Evolutionary conservation across 768 basidiomycete genomes (phyloP).

Genomic region (Clavulina sp.): DNA sequence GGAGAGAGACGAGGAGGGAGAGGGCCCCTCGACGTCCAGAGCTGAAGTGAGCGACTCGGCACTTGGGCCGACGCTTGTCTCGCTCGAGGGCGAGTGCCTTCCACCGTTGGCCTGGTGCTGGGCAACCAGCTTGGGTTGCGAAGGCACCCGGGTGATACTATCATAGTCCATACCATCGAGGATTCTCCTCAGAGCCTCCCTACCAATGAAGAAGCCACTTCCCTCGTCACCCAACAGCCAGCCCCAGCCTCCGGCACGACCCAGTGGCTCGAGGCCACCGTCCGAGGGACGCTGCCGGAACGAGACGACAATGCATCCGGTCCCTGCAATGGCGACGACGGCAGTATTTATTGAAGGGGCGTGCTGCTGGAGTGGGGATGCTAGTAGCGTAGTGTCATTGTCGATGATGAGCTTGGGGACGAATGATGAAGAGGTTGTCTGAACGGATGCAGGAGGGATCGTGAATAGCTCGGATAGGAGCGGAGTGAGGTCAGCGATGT

Average conservation of each 20-base stretch:
- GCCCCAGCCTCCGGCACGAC: slow-evolving; percentile 63
- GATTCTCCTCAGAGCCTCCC: slow-evolving; percentile 55
- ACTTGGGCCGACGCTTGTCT: not conserved
- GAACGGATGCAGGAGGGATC: slow-evolving; percentile 38
- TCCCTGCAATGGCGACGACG: slow-evolving; percentile 62
- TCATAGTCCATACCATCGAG: slow-evolving; percentile 8
- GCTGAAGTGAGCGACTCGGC: too few relatives aligned
- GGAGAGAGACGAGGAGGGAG: not conserved
- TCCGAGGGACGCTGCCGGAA: slow-evolving; percentile 6
- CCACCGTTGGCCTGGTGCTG: too few relatives aligned
- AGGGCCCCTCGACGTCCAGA: slow-evolving; percentile 4
- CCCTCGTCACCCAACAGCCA: slow-evolving; percentile 79
- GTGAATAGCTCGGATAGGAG: slow-evolving; percentile 29
- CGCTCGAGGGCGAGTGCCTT: not conserved
- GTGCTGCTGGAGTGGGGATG: slow-evolving; percentile 54
- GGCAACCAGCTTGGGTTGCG: too few relatives aligned
- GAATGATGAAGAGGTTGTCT: not conserved
- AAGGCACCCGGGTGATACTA: too few relatives aligned
- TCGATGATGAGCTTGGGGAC: slow-evolving; percentile 36
- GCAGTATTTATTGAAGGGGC: slow-evolving; percentile 42
- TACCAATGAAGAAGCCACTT: slow-evolving; percentile 62
- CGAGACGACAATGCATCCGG: slow-evolving; percentile 55
- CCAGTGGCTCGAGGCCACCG: slow-evolving; percentile 36
- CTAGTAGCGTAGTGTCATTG: slow-evolving; percentile 76
- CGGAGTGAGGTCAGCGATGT: slow-evolving; percentile 40